Evolutionary conservation across 805 yeast species (phyloP).

Genomic region (Debaryomyces prosopidis): DNA sequence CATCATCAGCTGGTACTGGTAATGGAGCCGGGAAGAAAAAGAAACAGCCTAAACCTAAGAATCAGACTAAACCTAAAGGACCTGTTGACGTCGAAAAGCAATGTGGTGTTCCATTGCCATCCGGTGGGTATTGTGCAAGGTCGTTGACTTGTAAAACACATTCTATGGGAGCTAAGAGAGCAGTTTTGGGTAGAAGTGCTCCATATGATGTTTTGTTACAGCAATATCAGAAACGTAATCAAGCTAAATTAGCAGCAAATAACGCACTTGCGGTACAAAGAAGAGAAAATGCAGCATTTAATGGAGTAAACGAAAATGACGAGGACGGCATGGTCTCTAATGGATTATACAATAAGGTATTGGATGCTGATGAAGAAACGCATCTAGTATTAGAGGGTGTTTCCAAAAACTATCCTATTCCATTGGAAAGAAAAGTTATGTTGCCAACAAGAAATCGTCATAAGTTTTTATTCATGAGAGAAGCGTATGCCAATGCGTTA

Average conservation of each 20-base stretch:
- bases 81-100: conserved; percentile 91
- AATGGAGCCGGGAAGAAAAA: conserved; percentile 22
- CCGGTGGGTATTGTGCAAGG: conserved; percentile 95
- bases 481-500: conserved; percentile 87
- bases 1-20: conserved; percentile 11
- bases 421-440: conserved; percentile 73
- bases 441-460: conserved; percentile 72
- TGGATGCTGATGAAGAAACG: conserved; percentile 91
- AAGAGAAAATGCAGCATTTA: conserved; percentile 58
- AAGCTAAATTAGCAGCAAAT: conserved; percentile 82
- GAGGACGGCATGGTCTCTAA: conserved; percentile 18
- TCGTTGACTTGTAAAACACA: conserved; percentile 96
- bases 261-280: conserved; percentile 79
- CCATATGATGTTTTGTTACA: conserved; percentile 87
- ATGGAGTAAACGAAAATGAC: conserved; percentile 22
- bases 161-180: conserved; percentile 97
- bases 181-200: conserved; percentile 90
- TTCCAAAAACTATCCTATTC: conserved; percentile 74
- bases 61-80: conserved; percentile 63
- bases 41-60: conserved; percentile 35
- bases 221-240: conserved; percentile 89
- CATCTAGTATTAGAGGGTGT: conserved; percentile 90
- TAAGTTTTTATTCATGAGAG: conserved; percentile 82
- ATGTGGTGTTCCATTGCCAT: conserved; percentile 93
- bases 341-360: conserved; percentile 45